Conservation (phyloP, 768 basidiomycete species). For the Myochromella boudieri region DNA sequence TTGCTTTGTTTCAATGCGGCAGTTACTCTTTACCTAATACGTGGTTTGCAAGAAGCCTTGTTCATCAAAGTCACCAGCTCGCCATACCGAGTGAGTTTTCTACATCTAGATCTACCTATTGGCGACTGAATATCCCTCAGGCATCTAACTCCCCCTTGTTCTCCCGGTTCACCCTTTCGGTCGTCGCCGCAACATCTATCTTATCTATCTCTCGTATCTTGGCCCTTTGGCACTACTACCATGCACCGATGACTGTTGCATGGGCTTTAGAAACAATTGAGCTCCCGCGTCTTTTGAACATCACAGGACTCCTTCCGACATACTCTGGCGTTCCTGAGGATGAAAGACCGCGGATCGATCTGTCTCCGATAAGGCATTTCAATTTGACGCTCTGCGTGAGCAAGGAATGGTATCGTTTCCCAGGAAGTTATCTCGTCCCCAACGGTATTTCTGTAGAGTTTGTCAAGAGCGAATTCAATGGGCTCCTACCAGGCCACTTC, state of each 20-base stretch:
- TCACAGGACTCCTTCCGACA: conserved; percentile 59
- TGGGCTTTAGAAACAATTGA: conserved; percentile 74
- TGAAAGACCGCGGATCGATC: conserved; percentile 54
- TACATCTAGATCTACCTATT: not conserved
- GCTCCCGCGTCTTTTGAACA: conserved; percentile 79
- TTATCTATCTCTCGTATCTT: conserved; percentile 79
- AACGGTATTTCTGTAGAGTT: conserved; percentile 81
- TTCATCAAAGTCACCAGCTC: conserved; percentile 81
- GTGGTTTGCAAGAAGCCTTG: conserved; percentile 81
- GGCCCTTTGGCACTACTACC: conserved; percentile 88
- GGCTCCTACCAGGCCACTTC: conserved; percentile 87
- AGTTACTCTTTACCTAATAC: conserved; percentile 77
- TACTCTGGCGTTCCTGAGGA: conserved; percentile 39
- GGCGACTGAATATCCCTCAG: conserved; percentile 36
- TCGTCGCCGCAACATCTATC: conserved; percentile 63
- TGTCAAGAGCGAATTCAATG: conserved; percentile 89
- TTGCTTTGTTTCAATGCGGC: conserved; percentile 93
- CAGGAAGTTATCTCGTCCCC: conserved; percentile 86
- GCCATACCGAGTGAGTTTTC: conserved; percentile 70
- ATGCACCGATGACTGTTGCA: conserved; percentile 76
- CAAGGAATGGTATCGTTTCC: conserved; percentile 97
- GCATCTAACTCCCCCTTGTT: conserved; percentile 78
- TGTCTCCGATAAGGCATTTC: conserved; percentile 66
- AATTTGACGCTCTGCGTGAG: conserved; percentile 81
- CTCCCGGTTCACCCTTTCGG: conserved; percentile 67